phyloP scores from a whole-genome alignment of 2,329 filamentous ascomycete genomes.

The Colletotrichum siamense region DNA sequence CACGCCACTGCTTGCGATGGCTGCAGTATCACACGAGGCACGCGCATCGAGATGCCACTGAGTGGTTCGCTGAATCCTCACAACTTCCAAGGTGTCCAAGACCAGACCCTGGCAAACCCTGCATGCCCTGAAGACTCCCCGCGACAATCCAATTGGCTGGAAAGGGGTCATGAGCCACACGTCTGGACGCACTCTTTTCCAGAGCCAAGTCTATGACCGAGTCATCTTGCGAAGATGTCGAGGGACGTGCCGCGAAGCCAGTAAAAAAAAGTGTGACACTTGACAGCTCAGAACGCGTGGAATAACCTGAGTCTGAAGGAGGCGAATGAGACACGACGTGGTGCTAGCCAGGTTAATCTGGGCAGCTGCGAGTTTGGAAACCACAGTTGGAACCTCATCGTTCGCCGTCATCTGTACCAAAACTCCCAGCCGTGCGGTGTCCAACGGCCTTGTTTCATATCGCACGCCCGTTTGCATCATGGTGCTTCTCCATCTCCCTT shows the following conservation, averaged over 20 bases:
- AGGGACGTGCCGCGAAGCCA: not conserved
- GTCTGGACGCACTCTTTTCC: not conserved
- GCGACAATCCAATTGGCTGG: not conserved
- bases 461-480: constrained; percentile 7
- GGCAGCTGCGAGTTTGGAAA: not conserved
- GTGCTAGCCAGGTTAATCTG: not conserved
- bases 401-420: not conserved
- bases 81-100: not conserved
- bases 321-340: not conserved
- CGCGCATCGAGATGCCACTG: not conserved
- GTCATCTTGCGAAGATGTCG: not conserved
- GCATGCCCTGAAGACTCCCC: not conserved
- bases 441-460: constrained; percentile 19
- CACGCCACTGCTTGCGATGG: constrained; percentile 5
- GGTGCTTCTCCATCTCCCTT: not conserved
- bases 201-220: not conserved
- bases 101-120: not conserved
- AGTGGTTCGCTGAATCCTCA: not conserved
- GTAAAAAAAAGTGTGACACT: not conserved
- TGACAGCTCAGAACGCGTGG: not conserved
- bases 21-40: not conserved
- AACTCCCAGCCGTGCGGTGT: not conserved
- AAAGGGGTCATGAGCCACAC: constrained; percentile 7
- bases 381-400: not conserved
- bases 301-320: not conserved